Conservation (phyloP, 1,284 basidiomycete genomes). For the Takashimella tepidaria region DNA sequence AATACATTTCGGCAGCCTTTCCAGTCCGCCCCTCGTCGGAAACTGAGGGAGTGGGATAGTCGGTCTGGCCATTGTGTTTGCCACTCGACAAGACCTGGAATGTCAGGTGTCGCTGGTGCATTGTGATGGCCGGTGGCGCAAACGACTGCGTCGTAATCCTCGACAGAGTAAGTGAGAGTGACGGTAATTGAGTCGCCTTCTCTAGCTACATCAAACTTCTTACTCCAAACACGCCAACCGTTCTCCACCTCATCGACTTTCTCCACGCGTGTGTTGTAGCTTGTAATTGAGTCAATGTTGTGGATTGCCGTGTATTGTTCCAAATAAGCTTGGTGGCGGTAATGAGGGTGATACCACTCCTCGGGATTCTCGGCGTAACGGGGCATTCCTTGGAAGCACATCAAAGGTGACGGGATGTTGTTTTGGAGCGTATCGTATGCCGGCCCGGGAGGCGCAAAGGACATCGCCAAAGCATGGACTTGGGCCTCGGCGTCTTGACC, state of each 20-base stretch:
- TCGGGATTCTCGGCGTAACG: not conserved
- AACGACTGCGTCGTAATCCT: constrained; percentile 51
- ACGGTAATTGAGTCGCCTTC: not conserved
- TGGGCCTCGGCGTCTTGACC: not conserved
- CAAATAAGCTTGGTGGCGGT: constrained; percentile 1
- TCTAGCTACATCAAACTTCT: not conserved
- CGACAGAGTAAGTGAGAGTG: not conserved
- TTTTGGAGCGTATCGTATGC: constrained; percentile 50
- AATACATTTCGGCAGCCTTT: constrained; percentile 49
- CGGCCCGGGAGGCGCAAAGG: constrained; percentile 48
- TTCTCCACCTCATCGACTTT: constrained; percentile 48
- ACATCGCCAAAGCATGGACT: not conserved
- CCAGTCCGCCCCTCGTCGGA: constrained; percentile 49
- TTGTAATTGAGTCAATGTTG: constrained; percentile 48
- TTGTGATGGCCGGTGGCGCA: constrained; percentile 52
- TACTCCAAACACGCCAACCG: constrained; percentile 18
- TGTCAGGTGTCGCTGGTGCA: constrained; percentile 39
- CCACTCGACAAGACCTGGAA: constrained; percentile 49
- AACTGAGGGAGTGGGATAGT: constrained; percentile 51
- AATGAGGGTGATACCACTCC: constrained; percentile 1
- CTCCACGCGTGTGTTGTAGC: constrained; percentile 55
- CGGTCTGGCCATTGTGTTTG: constrained; percentile 41
- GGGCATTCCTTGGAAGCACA: constrained; percentile 8
- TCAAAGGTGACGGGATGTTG: constrained; percentile 49
- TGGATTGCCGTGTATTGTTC: constrained; percentile 21